Conservation (phyloP, 176 grass and related monocot genomes). For the Carex pumila region DNA sequence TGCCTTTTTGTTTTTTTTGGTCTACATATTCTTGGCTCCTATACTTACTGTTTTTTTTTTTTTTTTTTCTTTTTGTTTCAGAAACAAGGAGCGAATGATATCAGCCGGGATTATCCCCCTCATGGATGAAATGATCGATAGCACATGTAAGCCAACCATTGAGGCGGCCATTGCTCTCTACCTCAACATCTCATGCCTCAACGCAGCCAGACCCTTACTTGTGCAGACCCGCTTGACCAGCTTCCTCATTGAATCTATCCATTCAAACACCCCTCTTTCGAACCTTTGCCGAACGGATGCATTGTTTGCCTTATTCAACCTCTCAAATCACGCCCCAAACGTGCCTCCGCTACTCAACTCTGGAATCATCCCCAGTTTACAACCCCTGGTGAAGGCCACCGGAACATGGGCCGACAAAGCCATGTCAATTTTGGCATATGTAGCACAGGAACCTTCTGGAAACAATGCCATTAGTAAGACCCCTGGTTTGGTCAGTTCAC, state of each 20-base stretch:
- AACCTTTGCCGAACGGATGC: slow-evolving; percentile 40
- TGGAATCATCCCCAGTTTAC: slow-evolving; percentile 40
- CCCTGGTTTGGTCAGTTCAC: slow-evolving; percentile 34
- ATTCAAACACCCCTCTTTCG: slow-evolving; percentile 17
- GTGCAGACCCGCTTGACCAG: slow-evolving; percentile 32
- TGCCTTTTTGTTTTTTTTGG: background rate
- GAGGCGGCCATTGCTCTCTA: slow-evolving; percentile 69
- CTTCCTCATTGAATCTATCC: slow-evolving; percentile 34
- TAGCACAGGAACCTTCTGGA: slow-evolving; percentile 31
- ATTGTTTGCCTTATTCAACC: slow-evolving; percentile 59
- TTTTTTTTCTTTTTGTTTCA: background rate
- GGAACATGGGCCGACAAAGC: slow-evolving; percentile 50
- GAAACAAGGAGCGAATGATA: slow-evolving; percentile 69
- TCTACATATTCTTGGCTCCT: background rate
- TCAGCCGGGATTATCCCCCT: slow-evolving; percentile 45
- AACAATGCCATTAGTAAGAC: slow-evolving; percentile 36
- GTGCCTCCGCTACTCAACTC: slow-evolving; percentile 34
- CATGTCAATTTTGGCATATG: slow-evolving; percentile 42
- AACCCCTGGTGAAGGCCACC: slow-evolving; percentile 20
- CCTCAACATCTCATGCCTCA: slow-evolving; percentile 68
- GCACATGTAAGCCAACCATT: background rate
- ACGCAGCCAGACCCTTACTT: slow-evolving; percentile 50
- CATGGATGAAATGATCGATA: slow-evolving; percentile 67
- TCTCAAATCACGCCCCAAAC: slow-evolving; percentile 45
- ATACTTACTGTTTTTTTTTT: background rate